phyloP scores from a whole-genome alignment of 345 rosid species.

The Cardiospermum halicacabum region DNA sequence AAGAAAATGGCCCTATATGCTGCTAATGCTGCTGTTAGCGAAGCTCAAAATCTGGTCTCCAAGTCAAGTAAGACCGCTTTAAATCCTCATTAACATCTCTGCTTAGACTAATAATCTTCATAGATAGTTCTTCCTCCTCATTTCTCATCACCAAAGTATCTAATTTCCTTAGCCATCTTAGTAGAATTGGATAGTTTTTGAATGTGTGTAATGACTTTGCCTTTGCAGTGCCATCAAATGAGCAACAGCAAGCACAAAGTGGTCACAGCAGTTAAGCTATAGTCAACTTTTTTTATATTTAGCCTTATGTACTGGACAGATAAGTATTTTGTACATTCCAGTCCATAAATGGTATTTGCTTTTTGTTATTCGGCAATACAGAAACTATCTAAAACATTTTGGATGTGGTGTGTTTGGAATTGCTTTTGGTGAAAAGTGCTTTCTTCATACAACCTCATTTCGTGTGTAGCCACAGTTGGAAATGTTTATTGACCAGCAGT shows the following conservation, averaged over 20 bases:
- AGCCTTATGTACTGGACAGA: no score
- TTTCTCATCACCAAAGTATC: neutral
- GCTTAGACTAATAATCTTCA: neutral
- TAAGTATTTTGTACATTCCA: no score
- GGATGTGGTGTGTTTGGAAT: neutral
- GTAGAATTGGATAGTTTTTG: no score
- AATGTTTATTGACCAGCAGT: neutral
- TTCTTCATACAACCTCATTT: neutral
- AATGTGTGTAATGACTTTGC: neutral
- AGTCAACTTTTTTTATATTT: no score
- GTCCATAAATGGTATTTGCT: no score
- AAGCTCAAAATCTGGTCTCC: slow-evolving; percentile 27
- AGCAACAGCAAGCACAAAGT: slow-evolving; percentile 2
- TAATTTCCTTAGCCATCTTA: no score
- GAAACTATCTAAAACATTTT: neutral
- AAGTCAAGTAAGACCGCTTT: slow-evolving; percentile 21
- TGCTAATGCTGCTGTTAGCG: slow-evolving; percentile 29
- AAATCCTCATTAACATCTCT: slow-evolving; percentile 8
- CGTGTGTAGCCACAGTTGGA: neutral
- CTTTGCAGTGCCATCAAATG: slow-evolving; percentile 12
- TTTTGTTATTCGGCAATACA: neutral
- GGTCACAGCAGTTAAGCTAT: neutral
- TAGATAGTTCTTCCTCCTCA: slow-evolving; percentile 1
- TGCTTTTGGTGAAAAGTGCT: neutral
- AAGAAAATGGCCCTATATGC: slow-evolving; percentile 53